Evolutionary conservation across 208 protist genomes (phyloP).

Genomic region (Leishmania aethiopica): DNA sequence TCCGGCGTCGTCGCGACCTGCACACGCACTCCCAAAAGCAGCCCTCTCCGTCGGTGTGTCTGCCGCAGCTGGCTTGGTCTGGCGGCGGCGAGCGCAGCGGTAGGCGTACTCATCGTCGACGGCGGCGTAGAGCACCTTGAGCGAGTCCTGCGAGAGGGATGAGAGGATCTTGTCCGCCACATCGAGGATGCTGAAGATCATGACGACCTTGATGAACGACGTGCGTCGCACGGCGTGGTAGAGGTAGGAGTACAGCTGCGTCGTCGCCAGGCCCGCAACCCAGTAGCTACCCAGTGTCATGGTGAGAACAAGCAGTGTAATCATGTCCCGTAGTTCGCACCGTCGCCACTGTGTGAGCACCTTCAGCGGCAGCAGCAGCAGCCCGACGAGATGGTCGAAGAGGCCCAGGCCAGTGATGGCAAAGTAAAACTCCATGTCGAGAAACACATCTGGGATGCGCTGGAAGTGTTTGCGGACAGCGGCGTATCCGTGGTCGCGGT

Average conservation of each 20-base stretch:
- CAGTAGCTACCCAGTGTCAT: constrained; percentile 16
- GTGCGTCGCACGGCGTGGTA: constrained; percentile 26
- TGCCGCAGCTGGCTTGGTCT: not conserved
- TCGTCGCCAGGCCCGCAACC: constrained; percentile 4
- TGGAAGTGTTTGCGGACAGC: constrained; percentile 5
- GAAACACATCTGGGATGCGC: constrained; percentile 13
- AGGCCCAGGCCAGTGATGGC: constrained; percentile 17
- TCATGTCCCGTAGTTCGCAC: constrained; percentile 12
- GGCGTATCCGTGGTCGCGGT: constrained; percentile 10
- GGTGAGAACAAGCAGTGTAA: constrained; percentile 5
- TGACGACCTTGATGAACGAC: constrained; percentile 93
- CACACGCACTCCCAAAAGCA: not conserved
- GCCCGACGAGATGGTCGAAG: constrained; percentile 11
- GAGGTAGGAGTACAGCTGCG: constrained; percentile 23
- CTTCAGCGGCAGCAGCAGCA: constrained; percentile 18
- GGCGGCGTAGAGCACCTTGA: constrained; percentile 61
- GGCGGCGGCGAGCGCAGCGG: constrained; percentile 4
- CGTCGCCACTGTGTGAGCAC: constrained; percentile 4
- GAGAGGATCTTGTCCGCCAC: constrained; percentile 90
- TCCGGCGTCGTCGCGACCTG: not conserved
- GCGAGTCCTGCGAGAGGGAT: constrained; percentile 91
- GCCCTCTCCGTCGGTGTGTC: not conserved
- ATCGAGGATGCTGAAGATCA: constrained; percentile 95
- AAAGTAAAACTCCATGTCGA: constrained; percentile 23
- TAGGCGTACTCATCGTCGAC: constrained; percentile 23